Evolutionary conservation across 768 basidiomycete genomes (phyloP).

Genomic region (Tricholoma furcatifolium): DNA sequence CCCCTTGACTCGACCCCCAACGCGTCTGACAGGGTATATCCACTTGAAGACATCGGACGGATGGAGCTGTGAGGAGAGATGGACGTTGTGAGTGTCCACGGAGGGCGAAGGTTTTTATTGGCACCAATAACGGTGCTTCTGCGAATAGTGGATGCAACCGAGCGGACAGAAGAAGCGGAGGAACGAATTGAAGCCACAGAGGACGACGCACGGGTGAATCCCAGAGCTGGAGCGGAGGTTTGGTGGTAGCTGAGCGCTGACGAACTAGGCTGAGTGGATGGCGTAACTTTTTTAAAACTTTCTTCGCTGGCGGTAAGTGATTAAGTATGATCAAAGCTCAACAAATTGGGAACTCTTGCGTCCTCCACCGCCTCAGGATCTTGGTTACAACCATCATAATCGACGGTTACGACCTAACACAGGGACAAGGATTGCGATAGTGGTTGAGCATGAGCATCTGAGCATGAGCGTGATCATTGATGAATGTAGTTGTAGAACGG

Average conservation of each 20-base stretch:
- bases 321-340: constrained; percentile 16
- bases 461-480: no score
- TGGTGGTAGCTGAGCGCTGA: constrained; percentile 1
- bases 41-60: constrained; percentile 22
- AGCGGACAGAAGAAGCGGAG: constrained; percentile 19
- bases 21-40: constrained; percentile 36
- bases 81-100: constrained; percentile 5
- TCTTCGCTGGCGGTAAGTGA: constrained; percentile 5
- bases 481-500: no score
- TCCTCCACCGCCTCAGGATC: not conserved
- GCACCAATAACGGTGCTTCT: constrained; percentile 18
- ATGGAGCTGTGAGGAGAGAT: constrained; percentile 13
- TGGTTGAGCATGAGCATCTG: no score
- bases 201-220: constrained; percentile 23
- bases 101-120: constrained; percentile 4
- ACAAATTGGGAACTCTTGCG: constrained; percentile 1
- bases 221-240: not conserved
- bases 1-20: constrained; percentile 63
- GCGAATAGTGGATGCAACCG: constrained; percentile 30
- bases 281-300: constrained; percentile 12
- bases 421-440: no score
- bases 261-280: constrained; percentile 2
- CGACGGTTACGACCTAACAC: constrained; percentile 7
- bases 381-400: constrained; percentile 5
- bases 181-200: constrained; percentile 34